phyloP scores from a whole-genome alignment of 2,329 filamentous ascomycete species.

The Fusarium protoensiforme region DNA sequence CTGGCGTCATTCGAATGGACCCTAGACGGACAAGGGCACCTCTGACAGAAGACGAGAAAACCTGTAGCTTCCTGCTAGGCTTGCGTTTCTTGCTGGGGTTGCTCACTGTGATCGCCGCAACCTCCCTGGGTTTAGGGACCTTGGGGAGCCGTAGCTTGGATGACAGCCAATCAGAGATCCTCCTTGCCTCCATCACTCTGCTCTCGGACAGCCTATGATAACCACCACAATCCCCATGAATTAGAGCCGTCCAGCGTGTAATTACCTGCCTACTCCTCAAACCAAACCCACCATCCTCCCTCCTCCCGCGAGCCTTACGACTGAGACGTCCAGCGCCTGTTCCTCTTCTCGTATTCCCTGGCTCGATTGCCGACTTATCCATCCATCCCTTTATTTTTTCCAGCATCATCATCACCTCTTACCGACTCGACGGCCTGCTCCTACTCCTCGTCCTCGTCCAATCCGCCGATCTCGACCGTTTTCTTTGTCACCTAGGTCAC shows the following conservation, averaged over 20 bases:
- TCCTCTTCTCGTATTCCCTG: slow-evolving; percentile 17
- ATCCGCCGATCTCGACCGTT: slow-evolving; percentile 13
- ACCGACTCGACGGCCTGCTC: background rate
- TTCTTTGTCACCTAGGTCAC: slow-evolving; percentile 37
- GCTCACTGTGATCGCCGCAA: background rate
- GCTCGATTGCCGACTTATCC: background rate
- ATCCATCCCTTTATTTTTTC: background rate
- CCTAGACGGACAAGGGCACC: background rate
- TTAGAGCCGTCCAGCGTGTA: background rate
- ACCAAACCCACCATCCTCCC: slow-evolving; percentile 24
- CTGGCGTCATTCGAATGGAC: slow-evolving; percentile 20
- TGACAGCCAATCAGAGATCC: slow-evolving; percentile 11
- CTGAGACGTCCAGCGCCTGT: slow-evolving; percentile 27
- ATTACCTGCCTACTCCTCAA: slow-evolving; percentile 8
- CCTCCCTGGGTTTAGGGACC: background rate
- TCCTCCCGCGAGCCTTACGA: slow-evolving; percentile 31
- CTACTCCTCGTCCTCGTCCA: background rate
- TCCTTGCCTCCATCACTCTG: slow-evolving; percentile 28
- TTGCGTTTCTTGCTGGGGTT: background rate
- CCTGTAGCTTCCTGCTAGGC: background rate
- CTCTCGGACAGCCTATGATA: slow-evolving; percentile 32
- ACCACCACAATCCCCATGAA: slow-evolving; percentile 14
- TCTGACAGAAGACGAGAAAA: background rate
- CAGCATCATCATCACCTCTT: background rate
- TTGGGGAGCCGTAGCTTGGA: background rate